Evolutionary conservation across 2,329 filamentous ascomycete species (phyloP).

Genomic region (Cucurbitaria berberidis): DNA sequence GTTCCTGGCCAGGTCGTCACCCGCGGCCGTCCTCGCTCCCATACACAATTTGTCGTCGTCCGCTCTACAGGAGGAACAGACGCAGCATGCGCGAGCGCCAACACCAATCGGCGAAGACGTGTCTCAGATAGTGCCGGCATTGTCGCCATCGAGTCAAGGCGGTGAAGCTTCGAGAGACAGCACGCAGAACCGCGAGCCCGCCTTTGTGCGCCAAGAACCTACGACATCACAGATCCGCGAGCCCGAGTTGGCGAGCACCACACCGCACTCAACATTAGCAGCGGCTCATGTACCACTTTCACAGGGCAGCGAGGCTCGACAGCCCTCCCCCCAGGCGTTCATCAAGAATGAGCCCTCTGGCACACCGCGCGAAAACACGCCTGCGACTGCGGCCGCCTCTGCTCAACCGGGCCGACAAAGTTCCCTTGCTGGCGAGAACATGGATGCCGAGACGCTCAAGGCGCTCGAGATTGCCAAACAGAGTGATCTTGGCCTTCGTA

Average conservation of each 20-base stretch:
- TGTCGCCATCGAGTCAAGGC: conserved; percentile 16
- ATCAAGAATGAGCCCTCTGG: conserved; percentile 51
- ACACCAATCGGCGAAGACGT: conserved; percentile 31
- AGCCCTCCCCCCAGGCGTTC: conserved; percentile 37
- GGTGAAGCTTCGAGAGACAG: conserved; percentile 18
- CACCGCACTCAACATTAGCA: conserved; percentile 1
- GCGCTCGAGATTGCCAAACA: conserved; percentile 53
- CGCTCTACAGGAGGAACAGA: conserved; percentile 28
- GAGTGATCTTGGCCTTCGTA: conserved; percentile 53
- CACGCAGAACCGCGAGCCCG: conserved; percentile 41
- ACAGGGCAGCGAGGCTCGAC: conserved; percentile 13
- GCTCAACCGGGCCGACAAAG: conserved; percentile 27
- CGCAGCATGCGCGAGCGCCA: conserved; percentile 16
- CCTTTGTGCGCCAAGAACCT: conserved; percentile 14
- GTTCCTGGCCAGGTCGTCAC: conserved; percentile 37
- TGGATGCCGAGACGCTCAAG: conserved; percentile 51
- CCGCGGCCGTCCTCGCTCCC: conserved; percentile 49
- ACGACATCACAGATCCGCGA: conserved; percentile 31
- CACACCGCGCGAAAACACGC: conserved; percentile 47
- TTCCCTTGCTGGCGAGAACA: conserved; percentile 26
- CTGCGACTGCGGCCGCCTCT: conserved; percentile 30
- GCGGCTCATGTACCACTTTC: conserved; percentile 4
- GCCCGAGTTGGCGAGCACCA: conserved; percentile 22
- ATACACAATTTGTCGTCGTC: conserved; percentile 43
- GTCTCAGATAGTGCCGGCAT: conserved; percentile 31